Evolutionary conservation across 495 filamentous ascomycete genomes (phyloP).

Genomic region (Hypoxylon trugodes): DNA sequence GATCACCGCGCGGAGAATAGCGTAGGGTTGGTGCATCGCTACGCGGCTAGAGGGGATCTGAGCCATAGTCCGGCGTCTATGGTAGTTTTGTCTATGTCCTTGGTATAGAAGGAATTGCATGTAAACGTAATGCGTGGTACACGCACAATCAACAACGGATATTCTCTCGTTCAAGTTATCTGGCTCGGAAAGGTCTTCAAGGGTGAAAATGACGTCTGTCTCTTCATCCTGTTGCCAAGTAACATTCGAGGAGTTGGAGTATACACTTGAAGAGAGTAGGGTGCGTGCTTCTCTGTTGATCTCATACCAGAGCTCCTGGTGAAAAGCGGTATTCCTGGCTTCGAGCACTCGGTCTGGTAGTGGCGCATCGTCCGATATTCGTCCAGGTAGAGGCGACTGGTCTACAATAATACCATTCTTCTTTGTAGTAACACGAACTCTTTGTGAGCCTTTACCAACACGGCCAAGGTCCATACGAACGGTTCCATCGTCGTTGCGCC

Average conservation of each 20-base stretch:
- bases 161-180: conserved; percentile 47
- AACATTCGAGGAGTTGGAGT: conserved; percentile 64
- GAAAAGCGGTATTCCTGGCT: conserved; percentile 86
- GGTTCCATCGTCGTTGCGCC: conserved; percentile 75
- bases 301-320: conserved; percentile 95
- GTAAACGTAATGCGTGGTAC: conserved; percentile 48
- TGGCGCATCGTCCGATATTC: conserved; percentile 48
- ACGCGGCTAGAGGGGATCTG: conserved; percentile 60
- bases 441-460: conserved; percentile 61
- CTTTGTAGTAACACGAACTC: conserved; percentile 68
- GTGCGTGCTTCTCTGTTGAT: conserved; percentile 80
- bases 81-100: conserved; percentile 73
- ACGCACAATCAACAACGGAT: conserved; percentile 62
- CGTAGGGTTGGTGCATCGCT: conserved; percentile 34
- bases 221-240: conserved; percentile 63
- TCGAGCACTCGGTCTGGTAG: conserved; percentile 74
- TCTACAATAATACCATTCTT: conserved; percentile 59
- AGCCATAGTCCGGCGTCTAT: conserved; percentile 67
- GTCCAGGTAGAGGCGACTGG: conserved; percentile 54
- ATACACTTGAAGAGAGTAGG: conserved; percentile 71
- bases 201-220: conserved; percentile 68
- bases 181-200: conserved; percentile 66
- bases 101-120: conserved; percentile 76
- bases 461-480: conserved; percentile 77
- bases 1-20: conserved; percentile 44